These are phyloP conservation scores for Penicillium sp. DNA, from an alignment of 2,329 filamentous ascomycete species.

Conservation along the genomic window DNA sequence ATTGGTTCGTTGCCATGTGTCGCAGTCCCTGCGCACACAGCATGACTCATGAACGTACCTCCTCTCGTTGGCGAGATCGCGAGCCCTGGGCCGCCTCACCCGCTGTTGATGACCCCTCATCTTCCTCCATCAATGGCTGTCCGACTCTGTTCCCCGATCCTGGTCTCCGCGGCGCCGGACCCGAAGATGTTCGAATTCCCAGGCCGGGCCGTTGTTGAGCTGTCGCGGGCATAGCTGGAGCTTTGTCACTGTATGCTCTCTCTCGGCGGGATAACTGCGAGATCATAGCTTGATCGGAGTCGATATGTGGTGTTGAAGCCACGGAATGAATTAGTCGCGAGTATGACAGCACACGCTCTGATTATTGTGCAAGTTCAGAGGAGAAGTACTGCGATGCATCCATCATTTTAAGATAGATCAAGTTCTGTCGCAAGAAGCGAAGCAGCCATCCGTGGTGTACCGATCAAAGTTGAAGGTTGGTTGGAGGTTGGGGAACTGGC, in stretches of 20 bases:
- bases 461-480: not conserved
- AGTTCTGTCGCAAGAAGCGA: slow-evolving; percentile 7
- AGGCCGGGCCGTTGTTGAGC: slow-evolving; percentile 32
- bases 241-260: slow-evolving; percentile 34
- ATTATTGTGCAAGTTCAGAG: slow-evolving; percentile 31
- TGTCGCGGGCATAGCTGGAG: slow-evolving; percentile 22
- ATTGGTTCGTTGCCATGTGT: not conserved
- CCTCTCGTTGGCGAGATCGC: slow-evolving; percentile 22
- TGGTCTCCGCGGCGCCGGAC: slow-evolving; percentile 27
- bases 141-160: slow-evolving; percentile 19
- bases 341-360: slow-evolving; percentile 22
- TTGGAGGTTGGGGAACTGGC: not conserved
- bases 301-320: slow-evolving; percentile 8
- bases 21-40: not conserved
- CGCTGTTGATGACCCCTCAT: slow-evolving; percentile 21
- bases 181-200: slow-evolving; percentile 35
- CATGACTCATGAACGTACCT: slow-evolving; percentile 17
- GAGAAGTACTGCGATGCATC: slow-evolving; percentile 29
- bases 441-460: slow-evolving; percentile 7
- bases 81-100: slow-evolving; percentile 16
- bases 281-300: slow-evolving; percentile 22
- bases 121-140: slow-evolving; percentile 32
- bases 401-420: slow-evolving; percentile 30
- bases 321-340: slow-evolving; percentile 12
- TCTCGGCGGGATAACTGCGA: slow-evolving; percentile 30